Conservation (phyloP, 306 rosid genomes). For the Psophocarpus tetragonolobus region DNA sequence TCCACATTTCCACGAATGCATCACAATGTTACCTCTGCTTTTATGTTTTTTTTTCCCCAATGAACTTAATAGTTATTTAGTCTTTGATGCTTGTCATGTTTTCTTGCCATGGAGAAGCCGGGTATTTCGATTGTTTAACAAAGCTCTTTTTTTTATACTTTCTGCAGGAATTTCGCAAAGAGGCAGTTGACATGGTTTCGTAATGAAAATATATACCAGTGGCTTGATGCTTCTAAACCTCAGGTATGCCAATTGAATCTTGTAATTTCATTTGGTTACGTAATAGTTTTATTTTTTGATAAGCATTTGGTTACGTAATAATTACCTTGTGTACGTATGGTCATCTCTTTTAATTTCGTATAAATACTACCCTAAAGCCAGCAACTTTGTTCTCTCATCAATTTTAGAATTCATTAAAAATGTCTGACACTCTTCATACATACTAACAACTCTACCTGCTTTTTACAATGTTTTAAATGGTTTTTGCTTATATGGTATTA, state of each 20-base stretch:
- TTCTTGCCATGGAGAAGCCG: background rate
- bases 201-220: conserved; percentile 78
- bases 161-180: conserved; percentile 89
- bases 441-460: background rate
- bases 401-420: background rate
- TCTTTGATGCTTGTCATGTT: background rate
- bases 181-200: conserved; percentile 93
- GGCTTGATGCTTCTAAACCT: conserved; percentile 95
- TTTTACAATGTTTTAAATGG: background rate
- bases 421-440: background rate
- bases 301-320: too few relatives aligned
- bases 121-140: conserved; percentile 10
- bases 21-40: conserved; percentile 1
- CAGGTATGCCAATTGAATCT: conserved; percentile 52
- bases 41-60: conserved; percentile 10
- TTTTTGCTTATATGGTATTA: background rate
- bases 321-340: conserved; percentile 5
- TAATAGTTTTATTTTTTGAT: too few relatives aligned
- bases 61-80: background rate
- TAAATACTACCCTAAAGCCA: background rate
- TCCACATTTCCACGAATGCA: background rate
- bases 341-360: conserved; percentile 3
- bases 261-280: too few relatives aligned
- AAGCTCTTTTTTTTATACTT: conserved; percentile 17
- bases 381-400: background rate